phyloP scores from a whole-genome alignment of 805 yeast genomes.

The Ogataea ramenticola region DNA sequence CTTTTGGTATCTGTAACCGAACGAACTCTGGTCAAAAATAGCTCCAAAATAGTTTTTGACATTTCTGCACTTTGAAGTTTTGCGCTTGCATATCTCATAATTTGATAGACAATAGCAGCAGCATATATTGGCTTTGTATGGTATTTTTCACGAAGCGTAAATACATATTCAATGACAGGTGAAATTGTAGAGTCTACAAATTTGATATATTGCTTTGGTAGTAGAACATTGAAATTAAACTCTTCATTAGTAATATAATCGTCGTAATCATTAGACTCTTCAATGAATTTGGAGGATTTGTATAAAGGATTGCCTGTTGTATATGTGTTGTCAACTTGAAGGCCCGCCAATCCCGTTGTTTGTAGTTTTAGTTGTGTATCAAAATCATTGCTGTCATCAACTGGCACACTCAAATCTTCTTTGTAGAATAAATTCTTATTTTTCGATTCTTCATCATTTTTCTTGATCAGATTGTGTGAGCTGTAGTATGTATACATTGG shows the following conservation, averaged over 20 bases:
- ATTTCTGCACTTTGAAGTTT: conserved; percentile 47
- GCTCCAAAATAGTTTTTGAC: conserved; percentile 51
- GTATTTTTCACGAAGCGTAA: conserved; percentile 34
- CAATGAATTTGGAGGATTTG: conserved; percentile 21
- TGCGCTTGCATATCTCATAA: conserved; percentile 60
- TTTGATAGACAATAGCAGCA: conserved; percentile 63
- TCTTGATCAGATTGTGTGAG: conserved; percentile 37
- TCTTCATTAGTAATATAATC: conserved; percentile 17
- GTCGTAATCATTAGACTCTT: conserved; percentile 22
- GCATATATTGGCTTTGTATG: conserved; percentile 51
- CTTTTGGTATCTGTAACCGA: conserved; percentile 53
- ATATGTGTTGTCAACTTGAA: conserved; percentile 9
- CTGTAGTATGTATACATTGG: conserved; percentile 53
- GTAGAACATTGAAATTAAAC: conserved; percentile 50
- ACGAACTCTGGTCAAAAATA: conserved; percentile 55
- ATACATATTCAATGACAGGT: conserved; percentile 38
- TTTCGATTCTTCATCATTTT: conserved; percentile 1
- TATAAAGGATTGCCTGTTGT: conserved; percentile 10
- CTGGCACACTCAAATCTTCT: conserved; percentile 9
- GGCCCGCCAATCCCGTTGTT: conserved; percentile 27
- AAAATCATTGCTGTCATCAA: conserved; percentile 13
- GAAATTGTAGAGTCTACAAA: conserved; percentile 55
- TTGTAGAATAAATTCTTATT: conserved; percentile 10
- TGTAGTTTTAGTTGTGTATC: conserved; percentile 33
- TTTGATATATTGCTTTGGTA: conserved; percentile 53